Conservation (phyloP, 768 basidiomycete species). For the Naganishia vaughanmartiniae region DNA sequence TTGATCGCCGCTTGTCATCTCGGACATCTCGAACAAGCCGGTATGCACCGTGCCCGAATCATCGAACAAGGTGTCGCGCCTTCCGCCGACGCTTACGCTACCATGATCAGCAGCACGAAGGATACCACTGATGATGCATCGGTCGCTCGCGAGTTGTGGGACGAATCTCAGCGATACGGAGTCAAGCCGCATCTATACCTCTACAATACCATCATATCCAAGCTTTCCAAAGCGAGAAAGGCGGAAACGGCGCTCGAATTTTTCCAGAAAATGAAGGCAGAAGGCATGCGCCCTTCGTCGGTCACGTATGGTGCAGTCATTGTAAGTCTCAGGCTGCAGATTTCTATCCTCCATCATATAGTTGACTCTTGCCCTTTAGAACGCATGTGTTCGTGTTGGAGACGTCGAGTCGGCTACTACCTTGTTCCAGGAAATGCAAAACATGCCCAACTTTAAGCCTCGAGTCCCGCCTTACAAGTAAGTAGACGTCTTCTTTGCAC, state of each 20-base stretch:
- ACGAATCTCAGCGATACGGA: conserved; percentile 68
- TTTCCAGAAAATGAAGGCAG: conserved; percentile 80
- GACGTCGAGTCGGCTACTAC: conserved; percentile 76
- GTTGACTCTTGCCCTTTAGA: conserved; percentile 34
- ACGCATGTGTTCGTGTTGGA: conserved; percentile 87
- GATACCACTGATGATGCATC: conserved; percentile 94
- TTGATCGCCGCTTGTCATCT: conserved; percentile 77
- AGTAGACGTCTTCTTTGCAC: conserved; percentile 29
- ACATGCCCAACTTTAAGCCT: conserved; percentile 71
- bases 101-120: conserved; percentile 78
- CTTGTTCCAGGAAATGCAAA: conserved; percentile 80
- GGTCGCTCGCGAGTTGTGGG: conserved; percentile 78
- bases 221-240: conserved; percentile 89
- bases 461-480: conserved; percentile 89
- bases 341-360: not conserved
- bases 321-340: conserved; percentile 40
- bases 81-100: conserved; percentile 85
- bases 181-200: conserved; percentile 80
- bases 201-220: conserved; percentile 96
- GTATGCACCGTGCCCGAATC: conserved; percentile 73
- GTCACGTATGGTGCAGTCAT: conserved; percentile 96
- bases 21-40: conserved; percentile 74
- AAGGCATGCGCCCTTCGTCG: conserved; percentile 65
- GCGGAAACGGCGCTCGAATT: conserved; percentile 82
- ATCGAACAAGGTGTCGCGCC: conserved; percentile 74